Conservation (phyloP, 768 basidiomycete genomes). For the Hericium erinaceus region DNA sequence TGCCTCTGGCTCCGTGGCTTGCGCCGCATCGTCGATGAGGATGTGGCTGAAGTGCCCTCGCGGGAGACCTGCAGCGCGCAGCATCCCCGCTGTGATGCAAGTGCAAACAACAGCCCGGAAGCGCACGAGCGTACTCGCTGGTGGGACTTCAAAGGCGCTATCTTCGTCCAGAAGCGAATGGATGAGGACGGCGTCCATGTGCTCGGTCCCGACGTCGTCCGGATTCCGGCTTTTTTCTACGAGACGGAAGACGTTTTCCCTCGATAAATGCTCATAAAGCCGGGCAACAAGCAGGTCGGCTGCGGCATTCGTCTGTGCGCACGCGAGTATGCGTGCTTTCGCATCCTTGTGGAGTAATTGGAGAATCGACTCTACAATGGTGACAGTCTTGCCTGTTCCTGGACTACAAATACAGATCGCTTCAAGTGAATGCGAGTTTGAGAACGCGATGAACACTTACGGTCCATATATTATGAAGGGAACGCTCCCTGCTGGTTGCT, state of each 20-base stretch:
- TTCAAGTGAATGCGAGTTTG: background rate
- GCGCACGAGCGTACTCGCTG: constrained; percentile 25
- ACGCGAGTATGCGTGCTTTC: constrained; percentile 21
- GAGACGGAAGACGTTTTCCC: constrained; percentile 38
- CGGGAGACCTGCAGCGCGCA: constrained; percentile 36
- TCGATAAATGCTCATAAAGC: constrained; percentile 12
- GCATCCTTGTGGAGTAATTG: constrained; percentile 21
- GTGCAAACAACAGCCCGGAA: constrained; percentile 51
- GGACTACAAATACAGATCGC: constrained; percentile 19
- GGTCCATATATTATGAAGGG: constrained; percentile 60
- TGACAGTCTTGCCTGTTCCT: constrained; percentile 32
- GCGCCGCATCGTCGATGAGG: constrained; percentile 58
- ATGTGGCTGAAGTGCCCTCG: constrained; percentile 52
- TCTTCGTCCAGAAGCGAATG: constrained; percentile 30
- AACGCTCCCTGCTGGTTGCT: constrained; percentile 32
- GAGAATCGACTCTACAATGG: constrained; percentile 27
- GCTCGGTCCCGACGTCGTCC: constrained; percentile 11
- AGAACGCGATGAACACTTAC: constrained; percentile 25
- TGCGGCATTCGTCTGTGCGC: constrained; percentile 29
- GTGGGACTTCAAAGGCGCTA: constrained; percentile 34
- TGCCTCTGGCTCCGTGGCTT: constrained; percentile 50
- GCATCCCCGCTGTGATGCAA: constrained; percentile 43
- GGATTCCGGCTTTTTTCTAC: constrained; percentile 38
- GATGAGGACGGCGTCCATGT: constrained; percentile 21
- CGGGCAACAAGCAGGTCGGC: constrained; percentile 26